Evolutionary conservation across 78 protist species (phyloP).

Genomic region (Dictyostelium purpureum): DNA sequence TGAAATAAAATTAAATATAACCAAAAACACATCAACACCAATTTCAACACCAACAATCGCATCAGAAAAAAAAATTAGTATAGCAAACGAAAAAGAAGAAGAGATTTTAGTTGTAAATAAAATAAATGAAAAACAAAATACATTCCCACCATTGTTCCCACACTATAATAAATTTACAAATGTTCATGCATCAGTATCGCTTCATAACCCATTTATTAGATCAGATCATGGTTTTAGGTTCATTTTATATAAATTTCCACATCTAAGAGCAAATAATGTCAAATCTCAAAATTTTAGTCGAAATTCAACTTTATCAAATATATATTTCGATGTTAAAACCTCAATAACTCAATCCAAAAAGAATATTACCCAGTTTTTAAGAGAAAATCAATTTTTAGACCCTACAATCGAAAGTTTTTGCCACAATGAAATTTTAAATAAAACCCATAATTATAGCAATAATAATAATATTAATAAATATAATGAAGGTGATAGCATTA

Average conservation of each 20-base stretch:
- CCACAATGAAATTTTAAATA: background rate
- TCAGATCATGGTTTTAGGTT: conserved; percentile 17
- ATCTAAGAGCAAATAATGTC: background rate
- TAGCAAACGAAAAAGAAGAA: background rate
- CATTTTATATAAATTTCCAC: background rate
- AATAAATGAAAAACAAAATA: background rate
- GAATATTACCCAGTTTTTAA: background rate
- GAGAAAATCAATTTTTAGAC: background rate
- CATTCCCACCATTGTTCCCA: conserved; percentile 10
- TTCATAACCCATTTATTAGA: background rate
- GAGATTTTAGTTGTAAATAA: background rate
- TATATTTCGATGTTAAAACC: background rate
- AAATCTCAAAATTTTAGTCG: background rate
- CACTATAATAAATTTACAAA: background rate
- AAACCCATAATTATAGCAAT: no score
- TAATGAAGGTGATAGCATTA: no score
- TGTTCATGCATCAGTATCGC: background rate
- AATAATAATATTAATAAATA: no score
- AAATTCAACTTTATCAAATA: background rate
- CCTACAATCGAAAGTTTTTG: background rate
- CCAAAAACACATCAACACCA: background rate
- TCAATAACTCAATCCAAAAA: background rate
- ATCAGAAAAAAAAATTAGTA: background rate
- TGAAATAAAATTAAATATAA: background rate
- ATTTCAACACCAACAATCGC: background rate